These are phyloP conservation scores for Penicillium crustosum DNA, from an alignment of 2,329 filamentous ascomycete species.

Conservation along the genomic window DNA sequence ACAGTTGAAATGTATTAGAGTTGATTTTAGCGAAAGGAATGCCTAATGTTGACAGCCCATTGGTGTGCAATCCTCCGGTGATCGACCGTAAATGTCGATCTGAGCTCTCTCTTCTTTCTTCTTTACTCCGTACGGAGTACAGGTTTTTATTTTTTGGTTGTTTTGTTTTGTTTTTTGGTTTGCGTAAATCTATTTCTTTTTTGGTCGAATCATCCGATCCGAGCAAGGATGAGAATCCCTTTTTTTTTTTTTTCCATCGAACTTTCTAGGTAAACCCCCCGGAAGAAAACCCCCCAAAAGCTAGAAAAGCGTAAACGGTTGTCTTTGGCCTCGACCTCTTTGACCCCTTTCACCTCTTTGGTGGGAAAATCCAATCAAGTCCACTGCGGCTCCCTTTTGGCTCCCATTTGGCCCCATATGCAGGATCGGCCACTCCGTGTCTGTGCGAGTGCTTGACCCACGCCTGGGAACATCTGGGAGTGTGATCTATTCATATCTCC, in stretches of 20 bases:
- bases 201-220: conserved; percentile 15
- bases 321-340: not conserved
- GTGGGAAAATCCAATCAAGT: not conserved
- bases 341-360: not conserved
- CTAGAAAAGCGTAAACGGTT: not conserved
- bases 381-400: conserved; percentile 13
- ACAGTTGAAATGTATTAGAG: conserved; percentile 17
- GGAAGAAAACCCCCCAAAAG: not conserved
- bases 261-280: not conserved
- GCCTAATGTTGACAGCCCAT: conserved; percentile 30
- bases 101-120: conserved; percentile 7
- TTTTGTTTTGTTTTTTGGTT: not conserved
- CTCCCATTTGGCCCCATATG: conserved; percentile 18
- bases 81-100: conserved; percentile 36
- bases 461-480: not conserved
- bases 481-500: not conserved
- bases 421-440: conserved; percentile 24
- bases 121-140: not conserved
- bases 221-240: conserved; percentile 15
- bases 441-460: conserved; percentile 12
- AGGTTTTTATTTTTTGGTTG: too few relatives aligned
- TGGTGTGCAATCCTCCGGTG: conserved; percentile 34
- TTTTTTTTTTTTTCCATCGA: not conserved
- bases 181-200: not conserved
- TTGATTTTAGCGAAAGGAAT: conserved; percentile 23